These are phyloP conservation scores for Taphrina pruni DNA, from an alignment of 1,139 yeast genomes.

Conservation along the genomic window DNA sequence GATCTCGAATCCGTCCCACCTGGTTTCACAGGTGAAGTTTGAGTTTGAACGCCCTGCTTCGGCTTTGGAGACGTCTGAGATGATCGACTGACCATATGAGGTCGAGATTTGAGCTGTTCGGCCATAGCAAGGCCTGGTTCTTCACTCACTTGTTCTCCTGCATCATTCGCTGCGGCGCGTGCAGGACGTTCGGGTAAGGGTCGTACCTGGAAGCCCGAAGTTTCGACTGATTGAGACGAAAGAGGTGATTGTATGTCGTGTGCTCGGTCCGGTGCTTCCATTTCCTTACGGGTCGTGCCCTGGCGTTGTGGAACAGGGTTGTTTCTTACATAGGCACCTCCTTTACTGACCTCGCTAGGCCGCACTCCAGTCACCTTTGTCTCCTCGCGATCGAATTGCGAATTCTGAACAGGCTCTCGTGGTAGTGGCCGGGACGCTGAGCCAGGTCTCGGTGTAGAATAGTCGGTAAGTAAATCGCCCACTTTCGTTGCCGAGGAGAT, in stretches of 20 bases:
- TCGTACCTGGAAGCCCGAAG: neutral
- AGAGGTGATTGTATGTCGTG: neutral
- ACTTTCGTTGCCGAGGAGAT: neutral
- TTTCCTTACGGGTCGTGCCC: neutral
- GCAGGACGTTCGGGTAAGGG: neutral
- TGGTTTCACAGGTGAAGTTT: slow-evolving; percentile 29
- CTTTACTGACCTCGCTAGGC: slow-evolving; percentile 10
- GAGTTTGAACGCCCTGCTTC: slow-evolving; percentile 29
- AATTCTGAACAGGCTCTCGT: neutral
- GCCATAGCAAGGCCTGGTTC: neutral
- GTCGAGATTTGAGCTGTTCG: slow-evolving; percentile 16
- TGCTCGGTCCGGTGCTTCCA: neutral
- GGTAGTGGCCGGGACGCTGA: slow-evolving; percentile 5
- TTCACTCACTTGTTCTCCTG: neutral
- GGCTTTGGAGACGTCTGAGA: slow-evolving; percentile 34
- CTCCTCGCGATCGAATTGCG: neutral
- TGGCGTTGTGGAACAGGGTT: neutral
- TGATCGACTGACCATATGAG: slow-evolving; percentile 22
- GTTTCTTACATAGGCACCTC: neutral
- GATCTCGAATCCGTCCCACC: neutral
- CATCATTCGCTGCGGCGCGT: neutral
- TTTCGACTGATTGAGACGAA: neutral
- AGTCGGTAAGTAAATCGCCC: neutral
- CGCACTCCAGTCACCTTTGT: neutral
- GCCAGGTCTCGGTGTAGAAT: neutral